A percentile compares a stretch with the other conserved stretches of the same genome.
These are phyloP conservation scores for Plasmodium adleri DNA, from an alignment of 169 alveolate species.

Conservation along the genomic window DNA sequence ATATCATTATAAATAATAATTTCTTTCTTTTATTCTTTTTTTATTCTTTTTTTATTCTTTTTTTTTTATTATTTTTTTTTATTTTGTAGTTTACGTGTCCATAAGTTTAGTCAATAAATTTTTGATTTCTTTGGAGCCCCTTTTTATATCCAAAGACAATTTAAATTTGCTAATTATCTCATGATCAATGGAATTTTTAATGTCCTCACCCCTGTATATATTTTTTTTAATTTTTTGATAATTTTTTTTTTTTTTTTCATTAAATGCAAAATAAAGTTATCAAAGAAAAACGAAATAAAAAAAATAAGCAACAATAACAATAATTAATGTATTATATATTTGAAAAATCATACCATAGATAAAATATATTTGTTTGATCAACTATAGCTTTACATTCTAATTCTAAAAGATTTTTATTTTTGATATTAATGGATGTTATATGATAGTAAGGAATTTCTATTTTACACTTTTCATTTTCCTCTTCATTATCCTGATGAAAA, in stretches of 20 bases:
- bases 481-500: slow-evolving; percentile 43
- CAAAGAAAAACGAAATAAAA: neutral
- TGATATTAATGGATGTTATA: slow-evolving; percentile 21
- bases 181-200: slow-evolving; percentile 43
- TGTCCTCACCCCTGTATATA: slow-evolving; percentile 49
- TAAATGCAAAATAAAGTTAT: neutral
- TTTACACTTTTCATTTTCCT: slow-evolving; percentile 70
- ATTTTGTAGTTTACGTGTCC: slow-evolving; percentile 28
- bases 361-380: slow-evolving; percentile 69
- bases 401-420: slow-evolving; percentile 12
- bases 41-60: slow-evolving; percentile 10
- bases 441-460: slow-evolving; percentile 73
- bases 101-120: slow-evolving; percentile 9
- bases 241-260: neutral
- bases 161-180: slow-evolving; percentile 57
- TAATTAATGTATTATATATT: neutral
- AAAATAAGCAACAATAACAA: neutral
- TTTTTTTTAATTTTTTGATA: neutral
- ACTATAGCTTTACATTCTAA: slow-evolving; percentile 65
- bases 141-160: slow-evolving; percentile 37
- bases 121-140: slow-evolving; percentile 33
- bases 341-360: slow-evolving; percentile 43
- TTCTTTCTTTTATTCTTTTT: neutral
- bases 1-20: neutral
- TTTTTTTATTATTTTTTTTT: neutral